phyloP scores from a whole-genome alignment of 768 basidiomycete genomes.

The Termitomyces sp. region DNA sequence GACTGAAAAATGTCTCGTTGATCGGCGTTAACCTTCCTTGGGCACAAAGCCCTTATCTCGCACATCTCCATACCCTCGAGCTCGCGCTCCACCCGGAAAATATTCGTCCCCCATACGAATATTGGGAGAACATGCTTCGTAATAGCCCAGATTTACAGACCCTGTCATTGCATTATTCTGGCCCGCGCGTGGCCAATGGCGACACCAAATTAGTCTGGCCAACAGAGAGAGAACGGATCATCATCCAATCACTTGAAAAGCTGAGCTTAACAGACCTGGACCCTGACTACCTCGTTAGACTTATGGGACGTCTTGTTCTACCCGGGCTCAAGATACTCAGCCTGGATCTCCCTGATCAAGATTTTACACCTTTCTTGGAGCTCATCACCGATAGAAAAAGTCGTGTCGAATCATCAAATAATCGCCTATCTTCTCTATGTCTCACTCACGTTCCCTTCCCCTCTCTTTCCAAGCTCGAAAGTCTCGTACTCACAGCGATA shows the following conservation, averaged over 20 bases:
- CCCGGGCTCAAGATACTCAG: conserved; percentile 42
- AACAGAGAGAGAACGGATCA: conserved; percentile 26
- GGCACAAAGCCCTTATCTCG: conserved; percentile 47
- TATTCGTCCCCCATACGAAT: conserved; percentile 51
- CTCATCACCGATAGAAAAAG: conserved; percentile 25
- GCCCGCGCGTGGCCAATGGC: conserved; percentile 36
- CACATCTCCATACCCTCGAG: conserved; percentile 47
- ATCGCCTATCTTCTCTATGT: not conserved
- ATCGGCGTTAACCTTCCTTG: conserved; percentile 68
- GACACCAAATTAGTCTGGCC: conserved; percentile 36
- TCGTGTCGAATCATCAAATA: not conserved
- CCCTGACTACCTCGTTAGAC: conserved; percentile 44
- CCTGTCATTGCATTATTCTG: conserved; percentile 57
- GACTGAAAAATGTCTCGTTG: conserved; percentile 51
- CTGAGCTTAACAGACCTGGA: conserved; percentile 55
- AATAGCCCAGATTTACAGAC: conserved; percentile 43
- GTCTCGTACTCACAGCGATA: conserved; percentile 38
- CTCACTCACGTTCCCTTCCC: conserved; percentile 24
- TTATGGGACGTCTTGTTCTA: conserved; percentile 43
- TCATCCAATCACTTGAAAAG: conserved; percentile 35
- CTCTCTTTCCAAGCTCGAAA: conserved; percentile 28
- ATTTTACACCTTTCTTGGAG: conserved; percentile 45
- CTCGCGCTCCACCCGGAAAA: conserved; percentile 58
- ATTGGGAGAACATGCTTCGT: conserved; percentile 54
- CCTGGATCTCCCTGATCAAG: conserved; percentile 53